phyloP scores from a whole-genome alignment of 805 yeast species.

The Yarrowia hollandica region DNA sequence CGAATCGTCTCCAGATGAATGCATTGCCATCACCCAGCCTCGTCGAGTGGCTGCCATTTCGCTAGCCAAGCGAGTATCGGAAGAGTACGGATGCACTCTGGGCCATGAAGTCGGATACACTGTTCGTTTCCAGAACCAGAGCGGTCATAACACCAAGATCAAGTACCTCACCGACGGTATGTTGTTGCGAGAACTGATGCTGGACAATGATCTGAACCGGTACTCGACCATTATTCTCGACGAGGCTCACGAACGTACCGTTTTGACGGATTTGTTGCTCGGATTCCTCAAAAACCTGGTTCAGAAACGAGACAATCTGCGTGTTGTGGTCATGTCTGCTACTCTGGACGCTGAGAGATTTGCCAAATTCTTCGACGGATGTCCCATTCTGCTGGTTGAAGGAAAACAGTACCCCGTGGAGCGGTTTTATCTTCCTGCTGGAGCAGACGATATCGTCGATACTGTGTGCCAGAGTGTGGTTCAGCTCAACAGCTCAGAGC shows the following conservation, averaged over 20 bases:
- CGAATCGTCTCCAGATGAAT: conserved; percentile 46
- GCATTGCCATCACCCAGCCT: conserved; percentile 93
- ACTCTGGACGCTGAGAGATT: conserved; percentile 89
- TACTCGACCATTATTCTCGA: conserved; percentile 82
- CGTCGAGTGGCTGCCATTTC: conserved; percentile 97
- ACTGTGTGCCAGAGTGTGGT: conserved; percentile 69
- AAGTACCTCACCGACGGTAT: conserved; percentile 96
- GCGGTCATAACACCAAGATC: conserved; percentile 60
- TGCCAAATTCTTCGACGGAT: conserved; percentile 67
- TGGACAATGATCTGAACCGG: conserved; percentile 59
- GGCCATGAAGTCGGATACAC: conserved; percentile 90
- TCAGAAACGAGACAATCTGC: conserved; percentile 54
- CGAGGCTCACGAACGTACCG: conserved; percentile 97
- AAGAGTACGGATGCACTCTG: conserved; percentile 72
- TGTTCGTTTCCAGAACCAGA: conserved; percentile 81
- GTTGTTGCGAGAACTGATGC: conserved; percentile 87
- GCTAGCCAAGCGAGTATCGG: conserved; percentile 87
- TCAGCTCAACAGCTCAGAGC: conserved; percentile 78
- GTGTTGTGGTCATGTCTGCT: conserved; percentile 90
- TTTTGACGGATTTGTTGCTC: conserved; percentile 82
- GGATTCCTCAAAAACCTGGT: conserved; percentile 80
- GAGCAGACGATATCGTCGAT: conserved; percentile 83
- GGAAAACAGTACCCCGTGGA: conserved; percentile 89
- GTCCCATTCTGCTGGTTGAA: conserved; percentile 83
- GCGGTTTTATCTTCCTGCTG: conserved; percentile 59